Evolutionary conservation across 306 rosid genomes (phyloP).

Genomic region (Biancaea sappan): DNA sequence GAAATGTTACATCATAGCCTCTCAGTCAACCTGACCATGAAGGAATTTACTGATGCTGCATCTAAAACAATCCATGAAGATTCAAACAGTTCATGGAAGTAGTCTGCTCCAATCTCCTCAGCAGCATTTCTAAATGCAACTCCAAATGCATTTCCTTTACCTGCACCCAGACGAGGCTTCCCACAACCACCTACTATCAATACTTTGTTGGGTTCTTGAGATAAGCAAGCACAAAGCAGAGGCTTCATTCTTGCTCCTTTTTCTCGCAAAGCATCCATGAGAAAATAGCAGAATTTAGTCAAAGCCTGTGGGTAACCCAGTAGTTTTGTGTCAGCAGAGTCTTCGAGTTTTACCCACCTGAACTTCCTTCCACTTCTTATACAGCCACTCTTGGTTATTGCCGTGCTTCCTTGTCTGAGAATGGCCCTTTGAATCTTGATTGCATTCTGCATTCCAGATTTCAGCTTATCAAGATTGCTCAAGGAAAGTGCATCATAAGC

Average conservation of each 20-base stretch:
- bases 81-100: slow-evolving; percentile 91
- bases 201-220: slow-evolving; percentile 77
- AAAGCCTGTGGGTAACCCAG: slow-evolving; percentile 93
- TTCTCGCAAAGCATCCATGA: slow-evolving; percentile 93
- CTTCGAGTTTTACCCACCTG: slow-evolving; percentile 91
- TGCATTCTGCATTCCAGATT: slow-evolving; percentile 86
- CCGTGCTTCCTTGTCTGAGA: slow-evolving; percentile 89
- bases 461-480: slow-evolving; percentile 74
- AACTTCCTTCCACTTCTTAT: slow-evolving; percentile 92
- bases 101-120: slow-evolving; percentile 70
- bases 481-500: slow-evolving; percentile 89
- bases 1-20: slow-evolving; percentile 58
- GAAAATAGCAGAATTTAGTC: slow-evolving; percentile 86
- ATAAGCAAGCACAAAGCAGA: slow-evolving; percentile 87
- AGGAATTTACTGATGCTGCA: slow-evolving; percentile 68
- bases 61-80: slow-evolving; percentile 93
- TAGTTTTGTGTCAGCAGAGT: slow-evolving; percentile 64
- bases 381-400: slow-evolving; percentile 75
- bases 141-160: slow-evolving; percentile 88
- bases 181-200: slow-evolving; percentile 93
- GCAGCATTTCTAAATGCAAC: slow-evolving; percentile 81
- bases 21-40: slow-evolving; percentile 91
- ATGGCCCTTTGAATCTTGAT: slow-evolving; percentile 85
- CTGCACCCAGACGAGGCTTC: slow-evolving; percentile 90
- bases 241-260: slow-evolving; percentile 98